phyloP scores from a whole-genome alignment of 2,329 filamentous ascomycete species.

The Nannizziopsis barbatae region DNA sequence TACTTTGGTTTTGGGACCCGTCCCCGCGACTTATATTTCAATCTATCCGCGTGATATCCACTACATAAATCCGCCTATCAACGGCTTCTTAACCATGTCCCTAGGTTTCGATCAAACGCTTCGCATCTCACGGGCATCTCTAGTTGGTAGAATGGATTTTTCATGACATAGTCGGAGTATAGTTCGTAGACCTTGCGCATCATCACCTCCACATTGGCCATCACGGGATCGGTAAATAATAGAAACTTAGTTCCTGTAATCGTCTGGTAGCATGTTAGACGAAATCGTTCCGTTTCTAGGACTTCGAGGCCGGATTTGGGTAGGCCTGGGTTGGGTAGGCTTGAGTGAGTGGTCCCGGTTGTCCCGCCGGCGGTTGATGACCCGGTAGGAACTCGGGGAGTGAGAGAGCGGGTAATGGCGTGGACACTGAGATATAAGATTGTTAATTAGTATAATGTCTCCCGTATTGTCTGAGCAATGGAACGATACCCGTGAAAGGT shows the following conservation, averaged over 20 bases:
- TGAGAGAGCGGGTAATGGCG: slow-evolving; percentile 50
- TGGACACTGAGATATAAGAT: slow-evolving; percentile 42
- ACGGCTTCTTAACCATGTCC: slow-evolving; percentile 61
- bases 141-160: slow-evolving; percentile 96
- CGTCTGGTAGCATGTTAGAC: slow-evolving; percentile 91
- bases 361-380: slow-evolving; percentile 23
- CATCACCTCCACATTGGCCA: slow-evolving; percentile 71
- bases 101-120: slow-evolving; percentile 78
- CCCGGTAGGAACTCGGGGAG: slow-evolving; percentile 30
- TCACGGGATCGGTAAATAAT: slow-evolving; percentile 81
- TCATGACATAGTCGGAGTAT: slow-evolving; percentile 97
- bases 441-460: not conserved
- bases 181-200: slow-evolving; percentile 83
- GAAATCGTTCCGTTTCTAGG: slow-evolving; percentile 86
- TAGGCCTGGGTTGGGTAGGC: slow-evolving; percentile 25
- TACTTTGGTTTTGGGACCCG: not conserved
- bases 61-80: slow-evolving; percentile 28
- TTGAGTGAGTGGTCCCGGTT: slow-evolving; percentile 21
- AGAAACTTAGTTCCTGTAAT: slow-evolving; percentile 91
- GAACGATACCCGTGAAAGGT: slow-evolving; percentile 77
- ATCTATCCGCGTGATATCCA: not conserved
- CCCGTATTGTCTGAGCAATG: not conserved
- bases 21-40: not conserved
- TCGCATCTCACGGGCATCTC: slow-evolving; percentile 97
- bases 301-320: slow-evolving; percentile 65